These are phyloP conservation scores for Cercospora sp. DNA, from an alignment of 2,329 filamentous ascomycete genomes.

Conservation along the genomic window DNA sequence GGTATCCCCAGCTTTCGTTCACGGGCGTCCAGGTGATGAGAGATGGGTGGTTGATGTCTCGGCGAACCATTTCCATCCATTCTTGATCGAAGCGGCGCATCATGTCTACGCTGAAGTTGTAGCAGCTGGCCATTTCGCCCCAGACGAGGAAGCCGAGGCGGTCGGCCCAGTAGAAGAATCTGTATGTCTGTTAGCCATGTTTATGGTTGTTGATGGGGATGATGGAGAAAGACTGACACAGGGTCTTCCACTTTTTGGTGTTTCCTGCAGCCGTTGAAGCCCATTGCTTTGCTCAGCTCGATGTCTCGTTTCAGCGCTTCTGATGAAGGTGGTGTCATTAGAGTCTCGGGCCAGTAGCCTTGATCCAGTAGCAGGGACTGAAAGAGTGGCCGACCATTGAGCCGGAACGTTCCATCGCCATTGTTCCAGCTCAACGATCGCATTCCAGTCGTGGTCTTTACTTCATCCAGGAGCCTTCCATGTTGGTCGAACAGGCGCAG, in stretches of 20 bases:
- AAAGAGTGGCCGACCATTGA: conserved; percentile 62
- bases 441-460: conserved; percentile 63
- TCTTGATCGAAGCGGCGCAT: conserved; percentile 63
- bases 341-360: conserved; percentile 63
- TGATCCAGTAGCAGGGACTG: conserved; percentile 63
- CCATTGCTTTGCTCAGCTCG: conserved; percentile 59
- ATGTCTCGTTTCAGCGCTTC: conserved; percentile 55
- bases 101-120: conserved; percentile 61
- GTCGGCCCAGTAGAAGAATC: conserved; percentile 63
- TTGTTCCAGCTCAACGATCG: conserved; percentile 60
- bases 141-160: conserved; percentile 62
- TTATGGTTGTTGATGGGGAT: neutral
- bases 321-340: conserved; percentile 58
- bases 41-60: conserved; percentile 66
- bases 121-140: conserved; percentile 67
- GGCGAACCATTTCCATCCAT: conserved; percentile 62
- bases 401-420: conserved; percentile 60
- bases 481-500: conserved; percentile 54
- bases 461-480: conserved; percentile 53
- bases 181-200: neutral
- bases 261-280: conserved; percentile 65
- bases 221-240: conserved; percentile 20
- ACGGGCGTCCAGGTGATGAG: conserved; percentile 68
- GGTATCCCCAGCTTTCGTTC: conserved; percentile 66
- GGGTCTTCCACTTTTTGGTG: conserved; percentile 67